Percentiles rank a stretch among this genome's conserved stretches.
Evolutionary conservation across 108 stramenopile genomes (phyloP).

Genomic region (Stephanodiscus triporus): DNA sequence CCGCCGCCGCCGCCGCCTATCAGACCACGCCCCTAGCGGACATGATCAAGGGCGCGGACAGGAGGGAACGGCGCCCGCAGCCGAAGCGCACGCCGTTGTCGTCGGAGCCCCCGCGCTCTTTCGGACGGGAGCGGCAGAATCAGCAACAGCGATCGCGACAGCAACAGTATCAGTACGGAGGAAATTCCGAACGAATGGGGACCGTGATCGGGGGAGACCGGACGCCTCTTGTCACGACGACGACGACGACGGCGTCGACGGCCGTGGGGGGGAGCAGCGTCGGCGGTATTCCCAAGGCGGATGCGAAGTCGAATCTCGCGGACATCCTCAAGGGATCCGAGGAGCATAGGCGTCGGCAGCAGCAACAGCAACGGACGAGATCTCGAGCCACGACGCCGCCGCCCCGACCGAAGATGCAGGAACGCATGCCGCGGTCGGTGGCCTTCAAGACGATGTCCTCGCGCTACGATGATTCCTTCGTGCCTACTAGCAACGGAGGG

Average conservation of each 20-base stretch:
- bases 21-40: conserved; percentile 28
- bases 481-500: background rate
- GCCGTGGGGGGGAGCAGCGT: background rate
- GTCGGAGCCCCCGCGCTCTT: conserved; percentile 21
- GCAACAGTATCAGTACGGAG: background rate
- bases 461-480: conserved; percentile 35
- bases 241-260: background rate
- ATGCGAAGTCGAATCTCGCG: conserved; percentile 16
- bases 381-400: conserved; percentile 28
- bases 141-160: conserved; percentile 9
- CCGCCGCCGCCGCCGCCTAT: background rate
- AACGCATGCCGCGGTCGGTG: conserved; percentile 37
- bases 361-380: conserved; percentile 17
- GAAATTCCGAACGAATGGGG: background rate
- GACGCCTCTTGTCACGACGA: background rate
- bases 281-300: background rate
- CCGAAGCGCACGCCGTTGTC: conserved; percentile 25
- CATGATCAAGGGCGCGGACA: conserved; percentile 13
- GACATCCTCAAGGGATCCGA: conserved; percentile 43
- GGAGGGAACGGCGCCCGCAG: background rate
- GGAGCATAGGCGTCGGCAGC: conserved; percentile 2
- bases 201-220: conserved; percentile 19
- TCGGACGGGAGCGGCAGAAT: conserved; percentile 16
- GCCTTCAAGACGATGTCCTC: conserved; percentile 11
- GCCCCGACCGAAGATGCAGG: conserved; percentile 11